phyloP scores from a whole-genome alignment of 106 monocot genomes.

The Hemerocallis citrina region DNA sequence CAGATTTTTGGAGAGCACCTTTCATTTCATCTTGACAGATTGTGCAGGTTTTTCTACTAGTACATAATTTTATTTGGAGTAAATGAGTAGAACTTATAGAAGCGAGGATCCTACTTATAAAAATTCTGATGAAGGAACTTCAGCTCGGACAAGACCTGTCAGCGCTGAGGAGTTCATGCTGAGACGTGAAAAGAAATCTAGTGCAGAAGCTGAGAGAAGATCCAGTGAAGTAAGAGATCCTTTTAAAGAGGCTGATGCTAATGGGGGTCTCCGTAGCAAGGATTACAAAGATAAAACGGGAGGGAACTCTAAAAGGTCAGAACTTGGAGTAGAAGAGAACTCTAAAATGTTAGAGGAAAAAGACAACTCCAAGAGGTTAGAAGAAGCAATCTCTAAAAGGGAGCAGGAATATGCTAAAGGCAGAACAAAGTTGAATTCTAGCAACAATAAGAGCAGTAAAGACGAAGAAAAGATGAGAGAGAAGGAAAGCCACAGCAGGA shows the following conservation, averaged over 20 bases:
- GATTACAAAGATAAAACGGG: background rate
- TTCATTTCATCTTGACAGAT: too few relatives aligned
- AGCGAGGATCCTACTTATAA: constrained; percentile 18
- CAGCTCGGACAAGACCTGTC: constrained; percentile 82
- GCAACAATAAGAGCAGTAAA: constrained; percentile 19
- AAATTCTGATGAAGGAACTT: constrained; percentile 44
- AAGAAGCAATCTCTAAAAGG: constrained; percentile 18
- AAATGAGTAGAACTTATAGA: constrained; percentile 42
- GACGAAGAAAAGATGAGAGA: constrained; percentile 32
- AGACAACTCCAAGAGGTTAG: constrained; percentile 13
- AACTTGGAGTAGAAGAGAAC: constrained; percentile 11
- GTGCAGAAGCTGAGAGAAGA: constrained; percentile 8
- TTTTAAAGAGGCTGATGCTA: constrained; percentile 13
- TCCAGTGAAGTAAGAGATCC: constrained; percentile 2
- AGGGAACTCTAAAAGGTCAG: background rate
- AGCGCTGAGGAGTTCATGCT: constrained; percentile 70
- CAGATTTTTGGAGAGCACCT: too few relatives aligned
- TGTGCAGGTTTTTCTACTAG: too few relatives aligned
- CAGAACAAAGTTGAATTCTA: constrained; percentile 23
- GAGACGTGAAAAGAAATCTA: constrained; percentile 55
- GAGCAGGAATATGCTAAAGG: constrained; percentile 7
- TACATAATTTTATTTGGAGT: constrained; percentile 5
- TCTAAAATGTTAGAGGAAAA: constrained; percentile 12
- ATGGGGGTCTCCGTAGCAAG: background rate
- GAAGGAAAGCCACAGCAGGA: constrained; percentile 20